These are phyloP conservation scores for Calonectria ilicicola DNA, from an alignment of 2,329 filamentous ascomycete genomes.

Conservation along the genomic window DNA sequence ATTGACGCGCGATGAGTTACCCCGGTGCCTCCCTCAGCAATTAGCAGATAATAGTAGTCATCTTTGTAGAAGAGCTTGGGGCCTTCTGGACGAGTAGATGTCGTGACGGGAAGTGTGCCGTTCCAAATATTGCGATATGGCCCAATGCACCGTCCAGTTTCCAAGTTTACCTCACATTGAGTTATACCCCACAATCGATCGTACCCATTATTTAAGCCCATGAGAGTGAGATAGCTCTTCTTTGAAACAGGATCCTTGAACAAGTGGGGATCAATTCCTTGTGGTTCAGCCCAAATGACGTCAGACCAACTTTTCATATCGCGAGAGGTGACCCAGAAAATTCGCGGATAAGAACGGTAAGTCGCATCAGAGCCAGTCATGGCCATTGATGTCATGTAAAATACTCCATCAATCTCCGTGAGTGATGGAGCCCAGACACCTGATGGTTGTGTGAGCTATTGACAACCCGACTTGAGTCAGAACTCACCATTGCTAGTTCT, in stretches of 20 bases:
- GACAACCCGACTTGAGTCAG: background rate
- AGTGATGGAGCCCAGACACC: slow-evolving; percentile 24
- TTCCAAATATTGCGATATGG: slow-evolving; percentile 38
- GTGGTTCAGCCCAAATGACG: slow-evolving; percentile 22
- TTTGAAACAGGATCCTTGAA: slow-evolving; percentile 30
- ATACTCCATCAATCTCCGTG: slow-evolving; percentile 10
- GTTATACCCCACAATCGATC: slow-evolving; percentile 40
- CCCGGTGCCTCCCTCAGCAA: slow-evolving; percentile 19
- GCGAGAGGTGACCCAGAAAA: slow-evolving; percentile 38
- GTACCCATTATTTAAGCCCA: slow-evolving; percentile 37
- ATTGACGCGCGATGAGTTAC: slow-evolving; percentile 6
- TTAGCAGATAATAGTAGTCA: slow-evolving; percentile 12
- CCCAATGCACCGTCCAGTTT: slow-evolving; percentile 32
- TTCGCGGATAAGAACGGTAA: slow-evolving; percentile 51
- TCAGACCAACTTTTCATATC: slow-evolving; percentile 32
- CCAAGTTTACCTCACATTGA: slow-evolving; percentile 38
- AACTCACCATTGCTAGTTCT: background rate
- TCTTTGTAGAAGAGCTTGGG: slow-evolving; percentile 27
- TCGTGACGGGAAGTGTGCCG: slow-evolving; percentile 31
- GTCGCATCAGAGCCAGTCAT: slow-evolving; percentile 50
- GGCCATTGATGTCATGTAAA: slow-evolving; percentile 41
- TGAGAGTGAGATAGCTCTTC: slow-evolving; percentile 34
- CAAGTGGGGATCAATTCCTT: slow-evolving; percentile 22
- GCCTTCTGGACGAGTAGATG: slow-evolving; percentile 31
- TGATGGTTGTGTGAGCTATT: background rate